A percentile compares a stretch with the other conserved stretches of the same genome.
Conservation (phyloP, 1,284 basidiomycete species). For the Amylostereum chailletii region DNA sequence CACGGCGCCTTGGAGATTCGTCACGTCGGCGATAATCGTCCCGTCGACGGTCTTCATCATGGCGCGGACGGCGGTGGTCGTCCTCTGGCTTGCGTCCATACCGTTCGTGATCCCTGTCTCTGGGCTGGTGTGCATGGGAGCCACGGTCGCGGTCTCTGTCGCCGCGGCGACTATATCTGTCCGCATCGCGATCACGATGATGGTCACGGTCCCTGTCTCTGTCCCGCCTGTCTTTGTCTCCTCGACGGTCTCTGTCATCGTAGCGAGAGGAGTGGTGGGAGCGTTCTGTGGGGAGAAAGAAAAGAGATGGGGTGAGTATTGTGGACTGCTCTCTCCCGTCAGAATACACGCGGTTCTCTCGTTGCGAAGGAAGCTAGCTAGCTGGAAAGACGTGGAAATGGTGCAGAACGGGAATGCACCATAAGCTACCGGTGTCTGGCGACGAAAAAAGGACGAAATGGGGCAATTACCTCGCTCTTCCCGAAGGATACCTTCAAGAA, state of each 20-base stretch:
- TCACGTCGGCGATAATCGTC: constrained; percentile 25
- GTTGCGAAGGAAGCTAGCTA: constrained; percentile 43
- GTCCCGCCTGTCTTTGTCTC: constrained; percentile 29
- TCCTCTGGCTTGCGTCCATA: constrained; percentile 30
- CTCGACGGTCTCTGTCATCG: constrained; percentile 30
- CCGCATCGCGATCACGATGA: constrained; percentile 11
- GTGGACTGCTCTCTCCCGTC: not conserved
- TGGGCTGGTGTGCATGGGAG: constrained; percentile 26
- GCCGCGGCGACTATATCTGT: constrained; percentile 15
- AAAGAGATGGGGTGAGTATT: constrained; percentile 20
- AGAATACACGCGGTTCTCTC: constrained; percentile 2
- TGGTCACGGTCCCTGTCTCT: constrained; percentile 14
- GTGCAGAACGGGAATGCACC: constrained; percentile 51
- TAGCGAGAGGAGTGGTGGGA: constrained; percentile 22
- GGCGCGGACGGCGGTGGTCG: constrained; percentile 36
- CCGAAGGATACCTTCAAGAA: constrained; percentile 11
- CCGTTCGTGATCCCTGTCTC: constrained; percentile 16
- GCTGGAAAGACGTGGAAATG: constrained; percentile 39
- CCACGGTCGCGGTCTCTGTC: constrained; percentile 19
- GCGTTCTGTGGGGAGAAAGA: constrained; percentile 19
- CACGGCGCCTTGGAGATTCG: constrained; percentile 23
- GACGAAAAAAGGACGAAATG: constrained; percentile 13
- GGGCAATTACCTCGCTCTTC: constrained; percentile 24
- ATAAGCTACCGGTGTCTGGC: constrained; percentile 40
- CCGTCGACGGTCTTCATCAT: constrained; percentile 27